phyloP scores from a whole-genome alignment of 441 rosid species.

The Gossypium lobatum region DNA sequence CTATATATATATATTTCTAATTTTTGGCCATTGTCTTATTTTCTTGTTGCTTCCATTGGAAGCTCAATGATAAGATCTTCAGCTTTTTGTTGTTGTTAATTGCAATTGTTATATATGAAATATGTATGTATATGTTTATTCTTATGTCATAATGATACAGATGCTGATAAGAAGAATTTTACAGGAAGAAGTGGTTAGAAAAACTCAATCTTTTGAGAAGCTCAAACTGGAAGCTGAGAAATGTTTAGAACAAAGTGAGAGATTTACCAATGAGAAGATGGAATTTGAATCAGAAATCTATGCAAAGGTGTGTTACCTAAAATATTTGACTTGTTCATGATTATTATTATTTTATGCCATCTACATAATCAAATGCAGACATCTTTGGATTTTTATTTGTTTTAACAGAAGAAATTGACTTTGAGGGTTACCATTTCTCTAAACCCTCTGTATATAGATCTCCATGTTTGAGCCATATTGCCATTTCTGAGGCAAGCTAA shows the following conservation, averaged over 20 bases:
- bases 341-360: background rate
- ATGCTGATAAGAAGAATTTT: background rate
- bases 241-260: constrained; percentile 67
- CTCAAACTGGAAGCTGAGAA: constrained; percentile 74
- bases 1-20: background rate
- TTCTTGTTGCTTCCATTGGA: background rate
- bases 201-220: constrained; percentile 54
- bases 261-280: constrained; percentile 41
- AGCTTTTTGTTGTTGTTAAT: background rate
- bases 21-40: background rate
- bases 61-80: background rate
- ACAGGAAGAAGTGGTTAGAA: constrained; percentile 75
- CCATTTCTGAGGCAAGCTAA: background rate
- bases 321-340: background rate
- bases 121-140: background rate
- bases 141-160: background rate
- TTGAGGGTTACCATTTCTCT: background rate
- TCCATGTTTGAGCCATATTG: background rate
- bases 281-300: constrained; percentile 72
- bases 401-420: background rate
- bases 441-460: background rate
- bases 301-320: constrained; percentile 43
- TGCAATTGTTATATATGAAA: too few relatives aligned
- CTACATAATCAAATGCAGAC: background rate
- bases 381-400: background rate